These are phyloP conservation scores for Ogataea ganodermae DNA, from an alignment of 805 yeast genomes.

Conservation along the genomic window DNA sequence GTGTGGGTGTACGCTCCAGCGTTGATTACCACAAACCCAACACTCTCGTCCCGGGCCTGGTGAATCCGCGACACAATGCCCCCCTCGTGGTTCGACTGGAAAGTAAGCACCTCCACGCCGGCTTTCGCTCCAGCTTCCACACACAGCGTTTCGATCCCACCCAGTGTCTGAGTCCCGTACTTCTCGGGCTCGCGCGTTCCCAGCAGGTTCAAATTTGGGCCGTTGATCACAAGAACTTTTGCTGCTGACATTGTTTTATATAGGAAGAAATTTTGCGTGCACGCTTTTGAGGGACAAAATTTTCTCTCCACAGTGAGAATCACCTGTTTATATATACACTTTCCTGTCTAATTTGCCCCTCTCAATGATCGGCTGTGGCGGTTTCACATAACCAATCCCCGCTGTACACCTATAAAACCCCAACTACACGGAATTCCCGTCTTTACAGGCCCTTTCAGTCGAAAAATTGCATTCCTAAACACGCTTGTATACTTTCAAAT, in stretches of 20 bases:
- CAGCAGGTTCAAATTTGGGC: slow-evolving; percentile 8
- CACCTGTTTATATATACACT: no score
- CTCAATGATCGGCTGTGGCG: no score
- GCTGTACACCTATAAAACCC: no score
- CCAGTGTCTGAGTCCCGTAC: slow-evolving; percentile 3
- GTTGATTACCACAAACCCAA: slow-evolving; percentile 4
- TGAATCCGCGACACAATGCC: slow-evolving; percentile 3
- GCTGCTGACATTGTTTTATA: background rate
- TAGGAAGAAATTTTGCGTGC: background rate
- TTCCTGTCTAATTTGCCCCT: no score
- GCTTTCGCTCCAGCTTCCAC: background rate
- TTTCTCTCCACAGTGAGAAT: no score
- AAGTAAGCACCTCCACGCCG: slow-evolving; percentile 5
- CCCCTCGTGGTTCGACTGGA: slow-evolving; percentile 8
- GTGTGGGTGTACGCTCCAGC: slow-evolving; percentile 10
- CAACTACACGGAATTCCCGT: no score
- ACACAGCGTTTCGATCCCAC: slow-evolving; percentile 1
- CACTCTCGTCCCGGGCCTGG: slow-evolving; percentile 1
- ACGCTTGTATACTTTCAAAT: slow-evolving; percentile 2
- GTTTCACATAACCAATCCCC: no score
- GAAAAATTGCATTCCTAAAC: background rate
- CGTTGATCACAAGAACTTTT: slow-evolving; percentile 5
- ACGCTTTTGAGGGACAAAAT: no score
- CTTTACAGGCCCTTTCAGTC: no score
- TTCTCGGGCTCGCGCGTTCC: slow-evolving; percentile 9